A percentile compares a stretch with the other conserved stretches of the same genome.
Conservation (phyloP, 805 yeast species). For the Ogataea pini region DNA sequence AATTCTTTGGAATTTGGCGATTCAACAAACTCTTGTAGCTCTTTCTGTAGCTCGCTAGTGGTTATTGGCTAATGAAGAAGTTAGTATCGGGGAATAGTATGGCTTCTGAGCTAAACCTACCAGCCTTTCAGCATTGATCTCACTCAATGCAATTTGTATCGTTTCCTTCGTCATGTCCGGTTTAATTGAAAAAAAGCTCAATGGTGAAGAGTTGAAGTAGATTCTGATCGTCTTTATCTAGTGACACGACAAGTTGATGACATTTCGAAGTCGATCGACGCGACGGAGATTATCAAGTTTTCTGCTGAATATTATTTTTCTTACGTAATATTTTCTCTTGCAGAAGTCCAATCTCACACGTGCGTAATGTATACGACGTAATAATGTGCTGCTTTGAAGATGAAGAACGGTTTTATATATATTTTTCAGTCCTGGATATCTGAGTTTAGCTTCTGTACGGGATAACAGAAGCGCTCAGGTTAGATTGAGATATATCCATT, state of each 20-base stretch:
- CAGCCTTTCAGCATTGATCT: conserved; percentile 18
- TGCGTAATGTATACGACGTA: conserved; percentile 11
- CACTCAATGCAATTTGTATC: conserved; percentile 4
- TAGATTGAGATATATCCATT: not conserved
- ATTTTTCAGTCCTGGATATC: too few relatives aligned
- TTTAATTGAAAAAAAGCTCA: not conserved
- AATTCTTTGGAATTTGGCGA: conserved; percentile 24
- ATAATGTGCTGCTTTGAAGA: conserved; percentile 3
- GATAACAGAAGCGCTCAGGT: not conserved
- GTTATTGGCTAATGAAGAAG: conserved; percentile 24
- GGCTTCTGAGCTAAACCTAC: conserved; percentile 11
- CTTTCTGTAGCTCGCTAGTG: conserved; percentile 17
- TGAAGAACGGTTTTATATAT: not conserved
- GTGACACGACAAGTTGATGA: not conserved
- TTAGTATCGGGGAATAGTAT: not conserved
- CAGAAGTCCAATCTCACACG: conserved; percentile 9
- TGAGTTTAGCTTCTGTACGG: not conserved
- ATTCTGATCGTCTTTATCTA: not conserved
- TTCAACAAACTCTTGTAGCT: conserved; percentile 9
- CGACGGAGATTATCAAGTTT: not conserved
- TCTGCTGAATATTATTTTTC: not conserved
- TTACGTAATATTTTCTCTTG: not conserved
- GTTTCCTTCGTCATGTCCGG: conserved; percentile 2
- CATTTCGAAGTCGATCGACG: not conserved
- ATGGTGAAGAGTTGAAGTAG: too few relatives aligned